Base-by-base conservation (phyloP, 148 eudicot species). In the Arctostaphylos glauca region DNA sequence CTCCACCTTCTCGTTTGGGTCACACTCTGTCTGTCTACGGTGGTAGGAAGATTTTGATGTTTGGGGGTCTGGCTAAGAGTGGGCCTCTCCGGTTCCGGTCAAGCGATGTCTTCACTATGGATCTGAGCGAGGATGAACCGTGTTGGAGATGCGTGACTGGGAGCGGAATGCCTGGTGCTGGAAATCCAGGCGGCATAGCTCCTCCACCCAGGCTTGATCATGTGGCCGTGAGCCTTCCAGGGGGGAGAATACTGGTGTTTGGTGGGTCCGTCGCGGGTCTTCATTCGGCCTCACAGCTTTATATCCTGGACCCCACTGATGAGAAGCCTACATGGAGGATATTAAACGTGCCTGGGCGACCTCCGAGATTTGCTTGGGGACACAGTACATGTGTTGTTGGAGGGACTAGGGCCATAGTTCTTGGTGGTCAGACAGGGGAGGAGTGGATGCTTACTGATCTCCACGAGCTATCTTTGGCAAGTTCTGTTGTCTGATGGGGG, bases 181-280 rank as follows among this genome's bases (percentile, higher is more conserved):
- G 94, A 56, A 95, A 95, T 84, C 98, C 98, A 0, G 98, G 98
- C 49, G 98, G 98, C 14, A 85, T 91, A 16, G 96, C 98, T 80
- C 98, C 98, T 75, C 96, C 98, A 48, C 98, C 98, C 9, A 88
- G 98, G 83, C 93, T 95, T 19, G 98, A 95, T 84, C 98, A 95
- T 70, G 98, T 95, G 75, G 98, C 98, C 0, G 95, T 95, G 81
- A 95, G 98, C 87, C 96, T 95, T 2, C 98, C 98, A 1, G 98
- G 98, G 80, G 98, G 98, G 19, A 92, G 98, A 80, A 94, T 95
- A 52, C 87, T 95, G 25, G 92, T 95, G 19, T 95, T 95, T 87
- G 98, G 98, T 60, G 98, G 98, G 25, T 95, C 98, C 3, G 98
- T 95, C 81, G 98, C 98, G 2, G 98, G 98, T 64, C 98, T 95